Percentiles rank a stretch among this genome's conserved stretches.
Conservation (phyloP, 768 basidiomycete genomes). For the Dacryopinax primogenitus region DNA sequence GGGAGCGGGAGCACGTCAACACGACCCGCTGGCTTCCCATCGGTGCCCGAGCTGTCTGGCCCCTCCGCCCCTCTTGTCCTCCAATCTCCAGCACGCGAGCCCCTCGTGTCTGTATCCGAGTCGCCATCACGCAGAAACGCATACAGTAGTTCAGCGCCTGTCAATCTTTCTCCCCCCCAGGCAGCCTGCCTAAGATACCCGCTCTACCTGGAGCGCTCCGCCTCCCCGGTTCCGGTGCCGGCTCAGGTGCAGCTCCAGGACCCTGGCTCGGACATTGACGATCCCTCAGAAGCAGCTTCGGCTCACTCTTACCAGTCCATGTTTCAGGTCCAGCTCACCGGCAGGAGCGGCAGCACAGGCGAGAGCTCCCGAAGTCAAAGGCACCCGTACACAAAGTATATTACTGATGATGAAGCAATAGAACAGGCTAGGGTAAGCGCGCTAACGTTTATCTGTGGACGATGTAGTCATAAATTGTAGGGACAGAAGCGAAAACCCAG, state of each 20-base stretch:
- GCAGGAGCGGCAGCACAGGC: background rate
- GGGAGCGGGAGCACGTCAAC: background rate
- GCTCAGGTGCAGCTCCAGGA: too few species aligned
- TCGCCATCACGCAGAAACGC: background rate
- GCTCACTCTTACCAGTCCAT: slow-evolving; percentile 3
- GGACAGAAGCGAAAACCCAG: background rate
- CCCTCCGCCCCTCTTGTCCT: too few species aligned
- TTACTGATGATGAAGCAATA: background rate
- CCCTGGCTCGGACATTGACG: slow-evolving; percentile 3
- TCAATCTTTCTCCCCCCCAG: slow-evolving; percentile 5
- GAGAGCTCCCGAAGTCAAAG: background rate
- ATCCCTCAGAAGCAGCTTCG: slow-evolving; percentile 5
- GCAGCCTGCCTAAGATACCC: slow-evolving; percentile 19
- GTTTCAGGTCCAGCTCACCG: slow-evolving; percentile 5
- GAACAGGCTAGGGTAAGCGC: slow-evolving; percentile 5
- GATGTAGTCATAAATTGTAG: background rate
- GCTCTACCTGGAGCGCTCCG: slow-evolving; percentile 12
- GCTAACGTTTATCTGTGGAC: background rate
- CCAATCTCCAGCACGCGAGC: background rate
- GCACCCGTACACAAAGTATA: background rate
- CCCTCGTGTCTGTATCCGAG: background rate
- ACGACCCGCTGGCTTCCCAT: background rate
- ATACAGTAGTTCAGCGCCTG: background rate
- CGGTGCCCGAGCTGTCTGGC: background rate
- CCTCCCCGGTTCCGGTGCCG: background rate